phyloP scores from a whole-genome alignment of 75 land plant genomes.

The Isoetes taiwanensis region DNA sequence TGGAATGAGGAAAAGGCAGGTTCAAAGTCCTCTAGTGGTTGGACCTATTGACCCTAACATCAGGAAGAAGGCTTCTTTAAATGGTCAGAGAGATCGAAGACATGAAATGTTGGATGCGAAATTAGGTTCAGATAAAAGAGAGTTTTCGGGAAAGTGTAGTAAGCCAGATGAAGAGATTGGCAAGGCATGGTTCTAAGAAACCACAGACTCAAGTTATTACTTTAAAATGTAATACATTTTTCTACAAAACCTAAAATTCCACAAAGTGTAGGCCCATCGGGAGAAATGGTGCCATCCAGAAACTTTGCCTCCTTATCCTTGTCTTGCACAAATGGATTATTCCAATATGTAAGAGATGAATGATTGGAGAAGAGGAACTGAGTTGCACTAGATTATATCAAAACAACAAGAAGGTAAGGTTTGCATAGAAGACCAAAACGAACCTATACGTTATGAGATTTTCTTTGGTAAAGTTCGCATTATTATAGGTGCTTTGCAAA shows the following conservation, averaged over 20 bases:
- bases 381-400: neutral
- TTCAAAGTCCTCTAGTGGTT: conserved; percentile 6
- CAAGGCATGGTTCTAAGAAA: neutral
- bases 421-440: neutral
- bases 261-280: neutral
- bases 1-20: conserved; percentile 27
- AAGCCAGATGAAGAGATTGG: too few relatives aligned
- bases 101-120: neutral
- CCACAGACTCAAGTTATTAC: neutral
- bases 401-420: neutral
- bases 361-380: neutral
- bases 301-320: too few relatives aligned
- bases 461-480: neutral
- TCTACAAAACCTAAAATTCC: neutral
- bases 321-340: too few relatives aligned
- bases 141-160: neutral
- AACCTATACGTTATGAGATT: neutral
- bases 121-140: neutral
- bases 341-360: too few relatives aligned
- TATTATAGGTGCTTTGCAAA: neutral
- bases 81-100: neutral
- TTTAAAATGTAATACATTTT: neutral
- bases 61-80: conserved; percentile 1
- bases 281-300: too few relatives aligned
- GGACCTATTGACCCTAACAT: neutral